Evolutionary conservation across 371 early-diverging fungal genomes (phyloP).

Genomic region (Dinochytrium kinnereticum): DNA sequence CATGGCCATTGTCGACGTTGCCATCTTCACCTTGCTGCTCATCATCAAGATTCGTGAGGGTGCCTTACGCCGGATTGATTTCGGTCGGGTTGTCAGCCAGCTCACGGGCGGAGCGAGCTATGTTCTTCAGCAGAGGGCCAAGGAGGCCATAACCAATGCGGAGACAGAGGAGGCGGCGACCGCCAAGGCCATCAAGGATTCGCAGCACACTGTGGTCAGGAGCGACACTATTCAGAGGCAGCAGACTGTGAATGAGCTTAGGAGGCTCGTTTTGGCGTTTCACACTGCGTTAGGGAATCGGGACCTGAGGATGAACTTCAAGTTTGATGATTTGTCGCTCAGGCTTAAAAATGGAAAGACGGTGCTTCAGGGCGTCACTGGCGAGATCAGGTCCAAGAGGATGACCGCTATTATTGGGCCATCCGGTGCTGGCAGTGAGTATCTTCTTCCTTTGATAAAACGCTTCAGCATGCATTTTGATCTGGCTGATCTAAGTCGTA

Average conservation of each 20-base stretch:
- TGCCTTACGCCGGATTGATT: background rate
- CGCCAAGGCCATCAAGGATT: background rate
- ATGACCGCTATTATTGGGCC: constrained; percentile 87
- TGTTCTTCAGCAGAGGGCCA: background rate
- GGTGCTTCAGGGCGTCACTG: constrained; percentile 64
- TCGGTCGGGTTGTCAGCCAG: too few species aligned
- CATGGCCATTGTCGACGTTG: constrained; percentile 28
- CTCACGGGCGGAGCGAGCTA: background rate
- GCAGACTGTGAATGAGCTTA: background rate
- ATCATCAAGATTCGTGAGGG: background rate
- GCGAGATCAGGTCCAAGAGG: constrained; percentile 57
- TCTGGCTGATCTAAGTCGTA: background rate
- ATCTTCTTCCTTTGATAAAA: background rate
- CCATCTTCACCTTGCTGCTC: background rate
- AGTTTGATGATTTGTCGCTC: constrained; percentile 62
- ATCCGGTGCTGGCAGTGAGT: constrained; percentile 72
- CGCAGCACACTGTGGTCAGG: background rate
- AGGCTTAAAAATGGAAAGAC: constrained; percentile 60
- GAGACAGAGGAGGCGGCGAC: background rate
- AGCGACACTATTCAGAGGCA: background rate
- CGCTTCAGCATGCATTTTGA: background rate
- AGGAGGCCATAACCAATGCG: background rate
- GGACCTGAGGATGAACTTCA: constrained; percentile 33
- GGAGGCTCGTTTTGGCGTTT: constrained; percentile 25
- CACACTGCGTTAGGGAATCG: constrained; percentile 20